Conservation (phyloP, 345 rosid species). For the Punica granatum region DNA sequence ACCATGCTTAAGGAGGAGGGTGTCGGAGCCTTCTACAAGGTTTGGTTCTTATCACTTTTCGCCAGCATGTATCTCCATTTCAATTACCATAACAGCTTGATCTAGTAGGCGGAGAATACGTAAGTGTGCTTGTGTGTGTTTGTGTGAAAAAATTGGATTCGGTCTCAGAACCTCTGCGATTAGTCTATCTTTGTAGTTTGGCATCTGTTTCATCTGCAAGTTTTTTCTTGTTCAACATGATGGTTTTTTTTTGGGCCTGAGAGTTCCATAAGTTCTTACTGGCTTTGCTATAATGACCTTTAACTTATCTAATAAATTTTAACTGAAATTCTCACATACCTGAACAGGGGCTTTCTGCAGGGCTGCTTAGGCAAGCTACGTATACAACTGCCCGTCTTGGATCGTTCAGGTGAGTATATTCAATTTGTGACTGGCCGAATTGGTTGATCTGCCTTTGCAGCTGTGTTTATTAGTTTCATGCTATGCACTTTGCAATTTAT, state of each 20-base stretch:
- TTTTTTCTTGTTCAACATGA: not conserved
- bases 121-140: not conserved
- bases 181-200: not conserved
- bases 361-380: conserved; percentile 94
- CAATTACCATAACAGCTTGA: not conserved
- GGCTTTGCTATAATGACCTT: too few relatives aligned
- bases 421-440: not conserved
- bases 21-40: conserved; percentile 89
- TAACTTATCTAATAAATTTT: not conserved
- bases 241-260: too few relatives aligned
- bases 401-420: conserved; percentile 69
- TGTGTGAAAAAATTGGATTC: too few relatives aligned
- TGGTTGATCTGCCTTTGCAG: not conserved
- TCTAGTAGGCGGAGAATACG: not conserved
- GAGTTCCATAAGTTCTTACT: too few relatives aligned
- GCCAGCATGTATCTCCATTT: not conserved
- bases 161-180: too few relatives aligned
- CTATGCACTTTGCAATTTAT: not conserved
- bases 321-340: not conserved
- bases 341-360: conserved; percentile 84
- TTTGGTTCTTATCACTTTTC: conserved; percentile 12
- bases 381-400: conserved; percentile 98
- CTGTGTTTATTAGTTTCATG: not conserved
- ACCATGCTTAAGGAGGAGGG: conserved; percentile 87
- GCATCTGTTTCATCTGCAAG: not conserved